These are phyloP conservation scores for Diaporthe citri DNA, from an alignment of 2,329 filamentous ascomycete genomes.

Conservation along the genomic window DNA sequence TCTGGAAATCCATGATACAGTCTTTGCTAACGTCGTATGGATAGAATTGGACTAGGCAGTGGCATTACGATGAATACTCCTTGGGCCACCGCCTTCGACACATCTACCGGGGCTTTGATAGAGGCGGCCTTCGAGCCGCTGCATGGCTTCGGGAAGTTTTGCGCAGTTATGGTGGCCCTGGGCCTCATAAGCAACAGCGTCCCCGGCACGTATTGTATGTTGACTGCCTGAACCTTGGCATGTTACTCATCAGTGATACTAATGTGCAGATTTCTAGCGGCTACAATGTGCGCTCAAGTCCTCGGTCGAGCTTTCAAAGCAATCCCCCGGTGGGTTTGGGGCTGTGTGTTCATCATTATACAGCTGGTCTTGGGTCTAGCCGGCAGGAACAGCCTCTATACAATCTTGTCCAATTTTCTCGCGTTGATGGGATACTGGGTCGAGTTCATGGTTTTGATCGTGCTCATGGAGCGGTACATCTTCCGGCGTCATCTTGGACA, in stretches of 20 bases:
- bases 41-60: constrained; percentile 6
- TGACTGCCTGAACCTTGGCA: too few relatives aligned
- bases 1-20: neutral
- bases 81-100: neutral
- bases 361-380: constrained; percentile 4
- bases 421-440: constrained; percentile 80
- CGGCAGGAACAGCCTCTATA: constrained; percentile 56
- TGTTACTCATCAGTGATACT: neutral
- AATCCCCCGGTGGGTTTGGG: neutral
- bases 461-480: constrained; percentile 71
- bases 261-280: neutral
- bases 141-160: constrained; percentile 9
- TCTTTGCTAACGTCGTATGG: neutral
- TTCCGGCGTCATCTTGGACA: constrained; percentile 67
- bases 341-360: neutral
- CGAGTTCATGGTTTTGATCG: constrained; percentile 73
- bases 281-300: constrained; percentile 16
- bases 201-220: constrained; percentile 5
- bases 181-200: constrained; percentile 14
- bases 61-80: neutral
- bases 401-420: constrained; percentile 77
- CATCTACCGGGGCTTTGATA: constrained; percentile 12
- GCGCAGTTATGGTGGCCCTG: neutral
- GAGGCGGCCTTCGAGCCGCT: neutral
- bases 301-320: neutral